Base-by-base conservation (phyloP, 805 yeast species). In the Millerago galiae region DNA sequence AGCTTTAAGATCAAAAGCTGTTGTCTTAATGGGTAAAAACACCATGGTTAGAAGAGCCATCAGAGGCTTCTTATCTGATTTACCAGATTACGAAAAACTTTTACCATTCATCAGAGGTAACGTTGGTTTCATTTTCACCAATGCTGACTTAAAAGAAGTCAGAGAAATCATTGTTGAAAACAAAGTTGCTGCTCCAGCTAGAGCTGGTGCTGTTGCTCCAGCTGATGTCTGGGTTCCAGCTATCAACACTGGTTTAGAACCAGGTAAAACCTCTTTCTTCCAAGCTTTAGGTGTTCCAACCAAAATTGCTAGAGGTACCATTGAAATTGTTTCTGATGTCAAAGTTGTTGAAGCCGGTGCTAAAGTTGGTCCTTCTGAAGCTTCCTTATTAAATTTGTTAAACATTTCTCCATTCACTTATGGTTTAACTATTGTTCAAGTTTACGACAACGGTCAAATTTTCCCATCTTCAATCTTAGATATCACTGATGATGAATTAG, bases 261-360 rank as follows among this genome's bases (percentile, higher is more conserved):
- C 99, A 75, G 98, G 98, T 84, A 93, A 93, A 88, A 93, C 99
- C 67, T 93, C 99, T 70, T 93, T 93, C 95, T 93, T 93, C 98
- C 99, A 93, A 83, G 99, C 99, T 69, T 83, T 93, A 66, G 98
- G 98, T 87, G 96, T 93, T 66, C 99, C 99, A 82, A 93, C 99
- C 87, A 93, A 93, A 95, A 93, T 93, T 89, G 93, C 96, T 75
- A 90, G 99, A 86, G 99, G 99, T 93, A 89, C 96, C 77, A 93
- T 93, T 83, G 99, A 93, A 79, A 93, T 93, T 75, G 89, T 88
- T 72, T 74, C 84, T 62, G 99, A 93, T 68, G 95, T 93, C 66
- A 86, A 86, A 79, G 96, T 93, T 69, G 95, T 90, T 66, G 80
- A 75, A 54, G 81, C 83, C 53, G 86, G 87, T 65, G 66, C 67